A percentile compares a stretch with the other conserved stretches of the same genome.
Conservation (phyloP, 306 rosid species). For the Fragaria iinumae region DNA sequence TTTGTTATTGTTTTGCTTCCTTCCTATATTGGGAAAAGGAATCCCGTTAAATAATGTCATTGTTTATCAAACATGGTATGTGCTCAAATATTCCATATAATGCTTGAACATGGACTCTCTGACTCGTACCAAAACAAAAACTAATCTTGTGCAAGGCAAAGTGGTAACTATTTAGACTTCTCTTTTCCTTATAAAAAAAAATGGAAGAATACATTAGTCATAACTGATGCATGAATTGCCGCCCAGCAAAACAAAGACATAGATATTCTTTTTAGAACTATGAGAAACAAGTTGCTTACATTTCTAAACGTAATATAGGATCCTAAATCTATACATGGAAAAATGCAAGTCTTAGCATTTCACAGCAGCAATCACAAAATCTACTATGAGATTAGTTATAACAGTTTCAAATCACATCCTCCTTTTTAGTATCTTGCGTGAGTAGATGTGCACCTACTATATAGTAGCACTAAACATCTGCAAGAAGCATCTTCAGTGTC, state of each 20-base stretch:
- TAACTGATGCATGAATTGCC: background rate
- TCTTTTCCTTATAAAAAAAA: background rate
- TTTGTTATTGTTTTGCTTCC: background rate
- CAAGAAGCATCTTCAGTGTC: constrained; percentile 70
- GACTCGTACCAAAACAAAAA: background rate
- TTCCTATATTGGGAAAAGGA: background rate
- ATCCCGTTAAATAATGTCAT: background rate
- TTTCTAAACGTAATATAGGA: background rate
- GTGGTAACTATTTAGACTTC: background rate
- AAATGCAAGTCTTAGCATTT: constrained; percentile 38
- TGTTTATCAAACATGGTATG: background rate
- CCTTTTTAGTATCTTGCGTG: constrained; percentile 6
- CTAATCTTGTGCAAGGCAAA: background rate
- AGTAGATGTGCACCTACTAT: constrained; percentile 26
- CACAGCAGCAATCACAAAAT: constrained; percentile 36
- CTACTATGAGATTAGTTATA: constrained; percentile 43
- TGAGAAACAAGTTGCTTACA: constrained; percentile 13
- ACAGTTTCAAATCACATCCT: constrained; percentile 15
- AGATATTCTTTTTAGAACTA: background rate
- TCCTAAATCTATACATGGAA: constrained; percentile 50
- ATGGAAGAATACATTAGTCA: background rate
- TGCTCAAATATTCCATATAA: background rate
- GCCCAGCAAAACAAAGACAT: background rate
- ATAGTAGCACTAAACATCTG: constrained; percentile 39
- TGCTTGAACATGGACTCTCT: background rate